These are phyloP conservation scores for Camellia lanceoleosa DNA, from an alignment of 148 eudicot species.

Conservation along the genomic window DNA sequence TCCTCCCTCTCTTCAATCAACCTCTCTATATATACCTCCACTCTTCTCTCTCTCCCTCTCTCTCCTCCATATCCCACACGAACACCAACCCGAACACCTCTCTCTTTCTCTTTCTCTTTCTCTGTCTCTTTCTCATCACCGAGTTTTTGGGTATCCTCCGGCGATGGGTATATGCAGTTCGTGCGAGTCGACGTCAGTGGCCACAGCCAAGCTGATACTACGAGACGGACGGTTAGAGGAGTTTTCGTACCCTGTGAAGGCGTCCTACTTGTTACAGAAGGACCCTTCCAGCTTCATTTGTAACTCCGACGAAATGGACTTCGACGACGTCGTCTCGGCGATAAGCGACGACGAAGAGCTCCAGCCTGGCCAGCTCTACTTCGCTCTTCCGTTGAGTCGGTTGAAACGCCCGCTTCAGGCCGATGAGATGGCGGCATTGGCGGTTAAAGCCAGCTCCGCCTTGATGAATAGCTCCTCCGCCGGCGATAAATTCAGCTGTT, in stretches of 20 bases:
- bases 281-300: conserved; percentile 50
- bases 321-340: conserved; percentile 55
- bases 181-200: conserved; percentile 37
- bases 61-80: no score
- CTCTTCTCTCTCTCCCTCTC: neutral
- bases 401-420: conserved; percentile 47
- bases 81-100: no score
- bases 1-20: neutral
- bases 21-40: neutral
- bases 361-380: conserved; percentile 70
- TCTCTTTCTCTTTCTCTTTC: neutral
- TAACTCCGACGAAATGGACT: conserved; percentile 87
- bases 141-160: no score
- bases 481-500: conserved; percentile 40
- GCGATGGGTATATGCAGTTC: conserved; percentile 59
- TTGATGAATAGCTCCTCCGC: conserved; percentile 31
- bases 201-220: conserved; percentile 49
- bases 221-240: conserved; percentile 59
- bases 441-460: conserved; percentile 85
- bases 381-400: conserved; percentile 59
- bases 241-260: conserved; percentile 53
- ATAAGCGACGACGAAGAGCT: conserved; percentile 58
- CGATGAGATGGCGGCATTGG: conserved; percentile 94
- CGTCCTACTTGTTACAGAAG: conserved; percentile 41
- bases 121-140: neutral